Conservation (phyloP, 495 filamentous ascomycete species). For the Haplographium delicatum region DNA sequence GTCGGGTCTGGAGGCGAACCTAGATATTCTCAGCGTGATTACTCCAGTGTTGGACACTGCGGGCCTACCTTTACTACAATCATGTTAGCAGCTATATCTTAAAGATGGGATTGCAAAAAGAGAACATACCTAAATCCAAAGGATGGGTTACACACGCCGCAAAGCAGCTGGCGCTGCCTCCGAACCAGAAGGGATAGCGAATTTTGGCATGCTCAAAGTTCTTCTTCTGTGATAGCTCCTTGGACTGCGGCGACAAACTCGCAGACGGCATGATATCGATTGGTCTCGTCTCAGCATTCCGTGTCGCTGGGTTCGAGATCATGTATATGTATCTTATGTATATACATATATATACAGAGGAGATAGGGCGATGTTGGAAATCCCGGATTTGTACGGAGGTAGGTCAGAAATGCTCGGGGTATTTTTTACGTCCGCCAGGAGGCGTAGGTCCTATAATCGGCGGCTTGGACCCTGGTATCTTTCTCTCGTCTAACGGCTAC, state of each 20-base stretch:
- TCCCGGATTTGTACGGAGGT: no score
- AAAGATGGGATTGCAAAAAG: neutral
- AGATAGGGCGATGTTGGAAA: no score
- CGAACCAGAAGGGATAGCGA: slow-evolving; percentile 89
- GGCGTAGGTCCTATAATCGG: no score
- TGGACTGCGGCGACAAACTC: slow-evolving; percentile 21
- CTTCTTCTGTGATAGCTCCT: slow-evolving; percentile 19
- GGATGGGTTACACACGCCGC: slow-evolving; percentile 89
- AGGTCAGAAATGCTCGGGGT: no score
- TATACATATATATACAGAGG: no score
- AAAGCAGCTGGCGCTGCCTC: slow-evolving; percentile 84
- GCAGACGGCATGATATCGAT: slow-evolving; percentile 22
- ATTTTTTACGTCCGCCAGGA: no score
- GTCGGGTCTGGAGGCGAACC: slow-evolving; percentile 86
- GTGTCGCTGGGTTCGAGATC: neutral
- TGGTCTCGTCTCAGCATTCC: slow-evolving; percentile 22
- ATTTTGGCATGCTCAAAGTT: slow-evolving; percentile 36
- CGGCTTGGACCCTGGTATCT: no score
- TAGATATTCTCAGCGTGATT: slow-evolving; percentile 29
- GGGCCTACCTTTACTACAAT: slow-evolving; percentile 46
- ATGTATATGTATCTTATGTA: no score
- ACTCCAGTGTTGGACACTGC: neutral
- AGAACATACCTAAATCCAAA: slow-evolving; percentile 62
- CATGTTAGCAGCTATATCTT: slow-evolving; percentile 16
- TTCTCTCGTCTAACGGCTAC: no score